Base-by-base conservation (phyloP, 2,329 filamentous ascomycete genomes). In the Phyllosticta citribraziliensis region DNA sequence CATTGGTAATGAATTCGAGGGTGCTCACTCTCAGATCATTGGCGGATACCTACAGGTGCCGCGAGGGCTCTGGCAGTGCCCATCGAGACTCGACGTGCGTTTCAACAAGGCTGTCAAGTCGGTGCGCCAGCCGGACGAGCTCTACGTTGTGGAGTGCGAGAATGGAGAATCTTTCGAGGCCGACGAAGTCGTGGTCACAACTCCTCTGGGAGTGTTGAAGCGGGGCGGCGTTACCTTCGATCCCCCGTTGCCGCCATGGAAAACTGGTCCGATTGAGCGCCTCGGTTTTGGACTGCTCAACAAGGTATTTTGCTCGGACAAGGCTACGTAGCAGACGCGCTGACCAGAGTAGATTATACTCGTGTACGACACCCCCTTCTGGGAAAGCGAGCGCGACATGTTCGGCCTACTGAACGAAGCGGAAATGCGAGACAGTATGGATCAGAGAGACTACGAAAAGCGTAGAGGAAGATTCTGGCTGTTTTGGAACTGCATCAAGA, bases 1-100 rank as follows among this genome's bases (percentile, higher is more conserved):
- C 70, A 91, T 92, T 56, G 94, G 94, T 0, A 97, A 99, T 68
- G 94, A 99, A 71, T 99, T 96, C 78, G 92, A 97, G 72, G 94
- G 94, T 6, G 87, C 89, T 64, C 95, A 99, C 72, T 91, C 90
- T 1, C 93, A 97, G 82, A 85, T 99, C 3, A 82, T 95, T 25
- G 94, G 95, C 51, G 94, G 94, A 1, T 99, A 97, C 70, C 91
- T 95, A 67, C 91, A 92, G 69, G 85, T 99, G 53, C 89, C 93
- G n/a, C 86, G 90, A 66, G 94, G 92, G 2, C 76, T 99, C 8
- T 86, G 89, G 75, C 84, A 88, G 56, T 85, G 87, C 55, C 94
- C 94, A 0, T 83, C 82, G 6, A 84, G 85, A 62, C 80, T 99
- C 2, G 84, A 96, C 67, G 83, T 97, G 33, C 86, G 84, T 52